Base-by-base conservation (phyloP, 805 yeast genomes). In the Kuraishia hungarica region DNA sequence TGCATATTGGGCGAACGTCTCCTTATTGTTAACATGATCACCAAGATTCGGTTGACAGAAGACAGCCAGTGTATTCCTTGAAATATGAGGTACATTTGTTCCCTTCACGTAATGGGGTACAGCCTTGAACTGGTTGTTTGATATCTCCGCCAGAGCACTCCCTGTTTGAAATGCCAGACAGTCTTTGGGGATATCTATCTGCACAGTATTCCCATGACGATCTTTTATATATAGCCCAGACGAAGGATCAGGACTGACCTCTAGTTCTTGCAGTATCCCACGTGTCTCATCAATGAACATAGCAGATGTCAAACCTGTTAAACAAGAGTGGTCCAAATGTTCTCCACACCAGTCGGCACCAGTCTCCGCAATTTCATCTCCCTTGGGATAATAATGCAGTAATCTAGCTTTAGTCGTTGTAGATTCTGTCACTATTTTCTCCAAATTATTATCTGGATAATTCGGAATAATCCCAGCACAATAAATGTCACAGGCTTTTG, bases 101-200 rank as follows among this genome's bases (percentile, higher is more conserved):
- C 81, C 83, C 57, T 70, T 73, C 19, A 82, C 86, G 54, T 72
- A 76, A 61, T 82, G 86, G 2, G 84, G 79, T 23, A 82, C 86
- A 2, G 85, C 86, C 60, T 73, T 78, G 64, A 82, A 80, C 28
- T 66, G 65, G 20, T 74, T 73, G n/a, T 65, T 58, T 0, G 83
- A 76, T 19, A 81, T 74, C 52, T 75, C 80, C 60, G 81, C 76
- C 28, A 82, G 67, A 1, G 85, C 80, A 7, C 80, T 71, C 1
- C 87, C 87, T 1, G 84, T 80, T 61, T 82, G 86, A 63, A 82
- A 82, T 1, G 85, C 86, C 23, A 82, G 61, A 60, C 83, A 78
- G 57, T 81, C 79, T 4, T 61, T 58, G 0, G 87, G 86, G 39
- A 82, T 81, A 24, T 67, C 63, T n/a, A 82, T 83, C 57, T 80